These are phyloP conservation scores for Solanum okadae DNA, from an alignment of 257 asterid genomes.

Conservation along the genomic window DNA sequence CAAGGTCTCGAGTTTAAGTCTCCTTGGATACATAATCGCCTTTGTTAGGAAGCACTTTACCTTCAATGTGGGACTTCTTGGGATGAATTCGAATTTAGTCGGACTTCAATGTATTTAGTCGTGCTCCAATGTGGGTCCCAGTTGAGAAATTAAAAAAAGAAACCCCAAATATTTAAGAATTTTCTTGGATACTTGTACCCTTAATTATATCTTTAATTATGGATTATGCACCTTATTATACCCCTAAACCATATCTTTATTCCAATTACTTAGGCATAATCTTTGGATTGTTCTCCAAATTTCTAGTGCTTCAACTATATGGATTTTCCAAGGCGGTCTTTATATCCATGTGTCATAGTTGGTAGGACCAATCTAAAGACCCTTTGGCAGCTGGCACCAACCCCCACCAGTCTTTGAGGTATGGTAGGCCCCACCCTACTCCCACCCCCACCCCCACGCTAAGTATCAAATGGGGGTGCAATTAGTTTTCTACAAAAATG, in stretches of 20 bases:
- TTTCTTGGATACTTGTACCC: not conserved
- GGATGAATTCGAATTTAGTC: fast-evolving
- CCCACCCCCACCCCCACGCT: not conserved
- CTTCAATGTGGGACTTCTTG: too few species aligned
- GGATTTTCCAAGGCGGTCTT: not conserved
- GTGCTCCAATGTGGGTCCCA: too few species aligned
- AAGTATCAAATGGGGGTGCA: not conserved
- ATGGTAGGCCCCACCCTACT: not conserved
- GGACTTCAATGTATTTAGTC: too few species aligned
- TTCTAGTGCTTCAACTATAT: not conserved
- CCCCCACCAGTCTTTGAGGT: slow-evolving; percentile 9
- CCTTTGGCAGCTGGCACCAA: slow-evolving; percentile 36
- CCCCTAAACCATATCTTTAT: not conserved
- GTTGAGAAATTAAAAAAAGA: too few species aligned
- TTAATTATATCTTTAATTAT: not conserved
- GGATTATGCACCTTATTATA: not conserved
- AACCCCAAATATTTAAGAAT: not conserved
- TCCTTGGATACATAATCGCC: too few species aligned
- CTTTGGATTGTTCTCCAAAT: not conserved
- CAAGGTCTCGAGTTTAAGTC: too few species aligned
- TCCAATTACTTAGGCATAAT: not conserved
- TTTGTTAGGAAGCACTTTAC: too few species aligned
- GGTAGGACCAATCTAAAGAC: slow-evolving; percentile 14
- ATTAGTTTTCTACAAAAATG: not conserved
- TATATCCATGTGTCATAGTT: not conserved